Conservation (phyloP, 352 stramenopile genomes). For the Globisporangium radiosum region DNA sequence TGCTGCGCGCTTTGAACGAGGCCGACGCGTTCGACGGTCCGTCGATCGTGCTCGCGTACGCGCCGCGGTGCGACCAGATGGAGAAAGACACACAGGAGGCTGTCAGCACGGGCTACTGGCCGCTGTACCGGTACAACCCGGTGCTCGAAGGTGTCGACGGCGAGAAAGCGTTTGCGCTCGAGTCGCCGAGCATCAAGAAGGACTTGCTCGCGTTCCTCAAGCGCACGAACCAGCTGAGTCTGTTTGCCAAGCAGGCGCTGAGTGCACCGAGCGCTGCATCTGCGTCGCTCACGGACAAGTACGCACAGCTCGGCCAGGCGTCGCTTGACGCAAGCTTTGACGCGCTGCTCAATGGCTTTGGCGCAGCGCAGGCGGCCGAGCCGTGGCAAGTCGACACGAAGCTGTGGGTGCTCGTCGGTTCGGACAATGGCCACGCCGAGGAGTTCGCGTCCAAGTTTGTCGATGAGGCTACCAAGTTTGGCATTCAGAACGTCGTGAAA, state of each 20-base stretch:
- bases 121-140: constrained; percentile 90
- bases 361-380: constrained; percentile 27
- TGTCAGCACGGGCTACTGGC: constrained; percentile 87
- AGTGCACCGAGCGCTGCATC: constrained; percentile 19
- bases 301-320: constrained; percentile 73
- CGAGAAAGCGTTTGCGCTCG: constrained; percentile 86
- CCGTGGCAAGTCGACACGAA: constrained; percentile 65
- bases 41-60: constrained; percentile 89
- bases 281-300: constrained; percentile 52
- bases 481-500: constrained; percentile 73
- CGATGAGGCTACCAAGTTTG: constrained; percentile 62
- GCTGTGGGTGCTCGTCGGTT: constrained; percentile 71
- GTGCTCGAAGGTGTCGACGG: constrained; percentile 62
- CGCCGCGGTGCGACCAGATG: constrained; percentile 74
- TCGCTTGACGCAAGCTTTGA: constrained; percentile 82
- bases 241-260: constrained; percentile 80
- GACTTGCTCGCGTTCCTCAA: constrained; percentile 86
- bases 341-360: constrained; percentile 64
- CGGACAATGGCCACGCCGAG: constrained; percentile 68
- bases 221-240: constrained; percentile 86
- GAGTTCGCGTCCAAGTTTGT: constrained; percentile 65
- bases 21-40: constrained; percentile 86
- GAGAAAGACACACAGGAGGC: constrained; percentile 87
- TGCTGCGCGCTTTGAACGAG: constrained; percentile 87
- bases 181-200: constrained; percentile 89